Base-by-base conservation (phyloP, 768 basidiomycete genomes). In the Favolaschia claudopus region DNA sequence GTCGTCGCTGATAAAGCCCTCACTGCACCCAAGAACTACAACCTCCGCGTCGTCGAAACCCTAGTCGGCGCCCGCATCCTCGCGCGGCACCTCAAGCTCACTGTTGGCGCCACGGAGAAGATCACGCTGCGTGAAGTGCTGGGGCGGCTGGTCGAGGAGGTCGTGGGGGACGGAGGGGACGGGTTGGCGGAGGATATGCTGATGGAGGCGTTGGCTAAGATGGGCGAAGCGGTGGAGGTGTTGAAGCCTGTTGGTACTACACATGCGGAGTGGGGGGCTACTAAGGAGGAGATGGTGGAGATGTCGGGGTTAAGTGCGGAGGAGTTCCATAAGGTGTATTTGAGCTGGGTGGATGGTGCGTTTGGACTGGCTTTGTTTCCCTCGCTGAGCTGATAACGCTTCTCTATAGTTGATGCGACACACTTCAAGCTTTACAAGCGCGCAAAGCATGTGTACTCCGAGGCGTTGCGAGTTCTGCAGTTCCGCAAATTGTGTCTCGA, bases 11-110 rank as follows among this genome's bases (percentile, higher is more conserved):
- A 95, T 71, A 95, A 96, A 72, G 85, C 86, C 1, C 80, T 87
- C 52, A 86, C 85, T 32, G 91, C 92, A 2, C 91, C 89, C 65
- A 83, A 80, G 32, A 82, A 87, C 40, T 96, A 96, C 78, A 96
- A 97, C 69, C 80, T 96, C 15, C 92, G 93, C 31, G 94, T 95
- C 31, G 91, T 96, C n/a, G 95, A 97, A 73, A 92, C 89, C 0
- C 87, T 94, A 19, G 88, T 87, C 32, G 89, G 87, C 1, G 92
- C 95, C 0, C 82, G 90, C 24, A 77, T 94, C 6, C 81, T 97
- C 13, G 87, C 88, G 0, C 80, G 82, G 28, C 74, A 77, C 33
- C 81, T 95, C 22, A 82, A 79, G 2, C 59, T 91, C 15, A 40
- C 65, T 20, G 72, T 76, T 13, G 76, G 63, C 17, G 75, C 73